Evolutionary conservation across 192 early-diverging fungal genomes (phyloP), one percentile per base, ranked within the genome.

Genomic region (Umbelopsis sp.): DNA sequence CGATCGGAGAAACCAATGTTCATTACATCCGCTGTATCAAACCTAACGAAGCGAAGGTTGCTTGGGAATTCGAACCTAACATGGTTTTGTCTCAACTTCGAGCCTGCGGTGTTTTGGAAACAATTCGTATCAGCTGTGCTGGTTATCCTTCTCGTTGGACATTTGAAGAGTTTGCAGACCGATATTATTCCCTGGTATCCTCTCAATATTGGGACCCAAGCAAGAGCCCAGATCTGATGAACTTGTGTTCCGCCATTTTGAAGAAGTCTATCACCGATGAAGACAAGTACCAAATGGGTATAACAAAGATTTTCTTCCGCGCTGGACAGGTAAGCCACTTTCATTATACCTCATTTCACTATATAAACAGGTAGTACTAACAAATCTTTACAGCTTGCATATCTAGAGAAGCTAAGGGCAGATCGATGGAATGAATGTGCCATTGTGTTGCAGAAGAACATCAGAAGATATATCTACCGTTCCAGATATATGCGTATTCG

Each of bases 21-120:
- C 94, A 96, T 79, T 99, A 99, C 75, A 99, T 99, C 69, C 94
- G 97, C 52, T 99, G 97, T 87, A 97, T 99, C 84, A 99, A 99
- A 83, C 96, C 97, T 24, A 99, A 99, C 81, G 95, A 95, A 72
- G 89, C 87, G 45, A 99, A 99, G 79, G 84, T 83, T 1, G 89
- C 95, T 22, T 99, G 96, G 89, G 85, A 70, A 52, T 97, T 97
- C 74, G 96, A 99, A 77, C 90, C 97, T 32, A 90, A 90, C 21
- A 96, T 97, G 92, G 96, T 98, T 44, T 84, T 99, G 5, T 81
- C 90, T 21, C 97, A 99, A 80, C 80, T 99, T 65, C 90, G 97
- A 49, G 98, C 98, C 31, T 99, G 98, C 82, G 98, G 98, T 89
- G 98, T 99, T n/a, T 81, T 99, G 14, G 98, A 99, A 82, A 99